phyloP scores from a whole-genome alignment of 208 protist genomes.

The Zelonia costaricensis region DNA sequence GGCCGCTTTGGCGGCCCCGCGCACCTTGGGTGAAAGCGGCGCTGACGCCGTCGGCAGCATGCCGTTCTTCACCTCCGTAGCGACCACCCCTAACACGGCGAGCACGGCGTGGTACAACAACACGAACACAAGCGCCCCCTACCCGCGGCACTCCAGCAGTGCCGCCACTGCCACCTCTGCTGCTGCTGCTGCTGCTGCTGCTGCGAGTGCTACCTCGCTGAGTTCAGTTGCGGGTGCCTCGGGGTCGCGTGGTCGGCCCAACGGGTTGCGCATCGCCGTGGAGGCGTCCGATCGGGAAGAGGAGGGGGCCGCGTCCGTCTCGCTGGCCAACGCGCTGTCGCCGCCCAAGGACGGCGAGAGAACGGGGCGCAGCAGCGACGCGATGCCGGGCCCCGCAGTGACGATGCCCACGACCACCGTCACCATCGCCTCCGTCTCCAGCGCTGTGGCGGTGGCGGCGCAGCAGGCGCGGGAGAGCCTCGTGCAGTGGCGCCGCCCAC shows the following conservation, averaged over 20 bases:
- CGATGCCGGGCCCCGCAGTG: background rate
- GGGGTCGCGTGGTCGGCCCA: no score
- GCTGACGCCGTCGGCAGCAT: background rate
- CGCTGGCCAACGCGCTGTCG: background rate
- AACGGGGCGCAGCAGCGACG: no score
- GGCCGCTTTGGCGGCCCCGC: background rate
- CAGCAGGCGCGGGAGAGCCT: constrained; percentile 13
- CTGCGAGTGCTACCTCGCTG: no score
- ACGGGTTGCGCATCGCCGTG: background rate
- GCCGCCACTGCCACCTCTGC: no score
- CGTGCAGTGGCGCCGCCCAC: constrained; percentile 27
- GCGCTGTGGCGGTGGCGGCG: background rate
- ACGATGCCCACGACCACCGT: constrained; percentile 2
- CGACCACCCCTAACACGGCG: background rate
- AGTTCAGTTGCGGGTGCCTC: no score
- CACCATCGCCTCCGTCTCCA: constrained; percentile 1
- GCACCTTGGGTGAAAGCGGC: background rate
- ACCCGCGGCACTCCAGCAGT: background rate
- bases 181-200: no score
- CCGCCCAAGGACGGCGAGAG: background rate
- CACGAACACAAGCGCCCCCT: no score
- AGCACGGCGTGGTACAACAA: background rate
- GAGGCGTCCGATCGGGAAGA: background rate
- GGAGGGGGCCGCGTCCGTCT: background rate
- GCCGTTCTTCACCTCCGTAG: no score